Base-by-base conservation (phyloP, 495 filamentous ascomycete genomes). In the Neurospora tetrasperma region DNA sequence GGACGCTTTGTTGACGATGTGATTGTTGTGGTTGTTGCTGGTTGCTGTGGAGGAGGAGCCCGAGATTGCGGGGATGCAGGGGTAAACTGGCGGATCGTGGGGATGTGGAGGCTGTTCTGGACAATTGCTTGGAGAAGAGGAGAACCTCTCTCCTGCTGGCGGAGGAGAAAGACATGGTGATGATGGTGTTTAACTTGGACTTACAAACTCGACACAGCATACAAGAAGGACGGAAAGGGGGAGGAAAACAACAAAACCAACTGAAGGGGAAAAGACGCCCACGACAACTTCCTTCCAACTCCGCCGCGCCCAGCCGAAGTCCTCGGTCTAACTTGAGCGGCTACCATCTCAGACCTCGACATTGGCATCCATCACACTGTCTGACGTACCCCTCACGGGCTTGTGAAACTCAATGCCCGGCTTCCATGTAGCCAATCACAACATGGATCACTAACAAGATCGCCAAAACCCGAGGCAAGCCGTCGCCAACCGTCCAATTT, bases 111-210 rank as follows among this genome's bases (percentile, higher is more conserved):
- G 54, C 27, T 4, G 54, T 66, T 66, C 54, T 66, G 54, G 54
- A 76, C 79, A 84, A 81, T 81, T 84, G 83, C 74, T 82, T 78
- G 23, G 83, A 78, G 68, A 83, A 70, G 42, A 79, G 76, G 38
- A 83, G 43, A 20, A 81, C 78, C 70, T 81, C 80, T 46, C 81
- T 76, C 69, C 79, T 76, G 54, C 54, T 66, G 48, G 77, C 78
- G 74, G 78, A 74, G 72, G 82, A 75, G 69, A 82, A 71, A 9
- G 82, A 79, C 83, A 84, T 43, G 11, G 35, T n/a, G 31, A 18
- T 31, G 27, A 46, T 68, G 31, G 42, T 31, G 20, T 76, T 39
- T 72, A 27, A 31, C 40, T 31, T 69, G 12, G 46, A 41, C 46
- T 44, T 40, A 71, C 71, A n/a, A 69, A 35, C 18, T 42, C 68